Percentiles rank a stretch among this genome's conserved stretches.
These are phyloP conservation scores for Penstemon eatonii DNA, from an alignment of 257 asterid species.

Conservation along the genomic window DNA sequence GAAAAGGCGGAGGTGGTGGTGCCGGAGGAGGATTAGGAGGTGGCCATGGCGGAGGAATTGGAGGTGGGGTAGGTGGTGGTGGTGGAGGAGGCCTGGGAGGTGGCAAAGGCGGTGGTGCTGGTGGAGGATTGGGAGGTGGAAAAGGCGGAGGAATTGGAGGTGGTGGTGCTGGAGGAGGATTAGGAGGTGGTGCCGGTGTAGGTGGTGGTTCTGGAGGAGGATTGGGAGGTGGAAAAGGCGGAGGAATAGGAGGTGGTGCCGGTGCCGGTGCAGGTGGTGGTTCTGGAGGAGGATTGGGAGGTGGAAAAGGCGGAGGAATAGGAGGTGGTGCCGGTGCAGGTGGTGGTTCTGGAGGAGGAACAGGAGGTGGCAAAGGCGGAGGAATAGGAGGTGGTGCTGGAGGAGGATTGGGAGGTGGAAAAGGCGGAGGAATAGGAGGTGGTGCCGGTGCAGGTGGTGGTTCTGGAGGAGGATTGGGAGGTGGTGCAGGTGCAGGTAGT, in stretches of 20 bases:
- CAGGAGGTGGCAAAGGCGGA: background rate
- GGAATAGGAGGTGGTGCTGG: background rate
- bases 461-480: background rate
- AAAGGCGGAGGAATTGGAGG: background rate
- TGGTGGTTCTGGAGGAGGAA: constrained; percentile 4
- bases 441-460: constrained; percentile 12
- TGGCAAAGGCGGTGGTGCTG: background rate
- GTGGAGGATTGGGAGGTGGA: constrained; percentile 1
- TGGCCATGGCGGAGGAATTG: background rate
- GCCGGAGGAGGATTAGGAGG: background rate
- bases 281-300: background rate
- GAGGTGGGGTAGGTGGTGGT: background rate
- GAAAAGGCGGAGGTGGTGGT: background rate
- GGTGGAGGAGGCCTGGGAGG: background rate
- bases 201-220: background rate
- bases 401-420: background rate
- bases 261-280: constrained; percentile 11
- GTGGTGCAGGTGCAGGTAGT: background rate
- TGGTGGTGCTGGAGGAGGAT: constrained; percentile 6
- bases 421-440: background rate
- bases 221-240: background rate
- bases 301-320: background rate
- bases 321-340: background rate
- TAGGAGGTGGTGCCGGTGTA: background rate
- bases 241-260: background rate